These are phyloP conservation scores for Pseudozyma thailandica DNA, from an alignment of 1,284 basidiomycete species.

Conservation along the genomic window DNA sequence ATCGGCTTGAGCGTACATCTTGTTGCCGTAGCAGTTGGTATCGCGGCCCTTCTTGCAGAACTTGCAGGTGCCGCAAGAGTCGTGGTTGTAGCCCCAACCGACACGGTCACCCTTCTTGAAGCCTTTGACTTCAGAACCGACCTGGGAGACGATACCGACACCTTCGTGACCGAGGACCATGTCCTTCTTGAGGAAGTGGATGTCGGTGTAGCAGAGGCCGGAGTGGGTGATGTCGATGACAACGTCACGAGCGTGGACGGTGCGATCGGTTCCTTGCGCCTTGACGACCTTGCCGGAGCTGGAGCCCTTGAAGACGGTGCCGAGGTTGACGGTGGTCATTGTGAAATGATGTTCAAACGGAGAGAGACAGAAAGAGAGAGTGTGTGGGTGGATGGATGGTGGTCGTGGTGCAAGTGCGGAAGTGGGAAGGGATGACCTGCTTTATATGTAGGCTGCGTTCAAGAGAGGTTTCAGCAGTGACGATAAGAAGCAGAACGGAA, in stretches of 20 bases:
- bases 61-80: conserved; percentile 57
- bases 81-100: conserved; percentile 65
- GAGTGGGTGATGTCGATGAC: conserved; percentile 64
- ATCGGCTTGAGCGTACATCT: conserved; percentile 56
- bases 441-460: no score
- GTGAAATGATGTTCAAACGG: not conserved
- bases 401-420: no score
- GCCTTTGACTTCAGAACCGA: conserved; percentile 51
- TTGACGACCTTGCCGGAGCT: conserved; percentile 58
- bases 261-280: conserved; percentile 37
- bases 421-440: no score
- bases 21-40: conserved; percentile 55
- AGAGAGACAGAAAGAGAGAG: not conserved
- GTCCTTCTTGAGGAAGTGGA: conserved; percentile 56
- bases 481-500: no score
- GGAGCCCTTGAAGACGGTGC: conserved; percentile 62
- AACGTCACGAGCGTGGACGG: conserved; percentile 48
- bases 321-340: conserved; percentile 48
- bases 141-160: conserved; percentile 61
- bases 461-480: no score
- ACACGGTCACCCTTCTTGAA: conserved; percentile 62
- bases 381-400: not conserved
- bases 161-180: conserved; percentile 65
- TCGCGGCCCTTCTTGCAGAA: conserved; percentile 60
- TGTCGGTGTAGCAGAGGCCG: conserved; percentile 63